Base-by-base conservation (phyloP, 1,139 yeast genomes). In the Protomyces macrosporus region DNA sequence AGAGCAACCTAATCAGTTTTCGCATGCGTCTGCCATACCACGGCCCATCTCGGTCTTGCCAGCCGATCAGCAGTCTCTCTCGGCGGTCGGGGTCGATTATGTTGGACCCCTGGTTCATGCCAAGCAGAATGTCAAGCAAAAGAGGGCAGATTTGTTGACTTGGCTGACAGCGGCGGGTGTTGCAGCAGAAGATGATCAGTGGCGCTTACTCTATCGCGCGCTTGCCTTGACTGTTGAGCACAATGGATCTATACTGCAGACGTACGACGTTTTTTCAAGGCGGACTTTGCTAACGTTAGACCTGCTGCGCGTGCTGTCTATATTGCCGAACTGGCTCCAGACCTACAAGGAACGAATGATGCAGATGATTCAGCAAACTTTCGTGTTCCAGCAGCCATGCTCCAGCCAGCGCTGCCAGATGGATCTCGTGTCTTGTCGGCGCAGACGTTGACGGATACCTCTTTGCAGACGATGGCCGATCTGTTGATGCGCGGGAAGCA, bases 401-500 rank as follows among this genome's bases (percentile, higher is more conserved):
- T 36, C 7, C 45, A 37, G 39, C 33, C 39, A 12, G 14, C 34
- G 4, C n/a, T 23, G 6, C 32, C 12, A 12, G 61, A 57, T 6
- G 37, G 30, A 30, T 37, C 50, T 37, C 50, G 33, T 10, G 55
- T 50, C 34, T 30, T 57, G 34, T 23, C 54, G 23, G 10, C 55
- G 4, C n/a, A 33, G 14, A 35, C 33, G 4, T 14, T 58, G 36
- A 58, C 55, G 9, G 62, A 58, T 16, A 34, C 23, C 23, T 52
- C 62, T 3, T 42, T 58, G 33, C 33, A 37, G n/a, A 53, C 33
- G 9, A 23, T 58, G 16, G 36, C 56, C 12, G 62, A 67, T 6
- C 45, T 58, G 6, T 60, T 70, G 48, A 45, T 60, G 87, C 84
- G 71, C 72, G 97, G 97, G 0, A 80, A 85, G 65, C 81, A 84